Evolutionary conservation across 2,329 filamentous ascomycete genomes (phyloP).

Genomic region (Curvularia lunata): DNA sequence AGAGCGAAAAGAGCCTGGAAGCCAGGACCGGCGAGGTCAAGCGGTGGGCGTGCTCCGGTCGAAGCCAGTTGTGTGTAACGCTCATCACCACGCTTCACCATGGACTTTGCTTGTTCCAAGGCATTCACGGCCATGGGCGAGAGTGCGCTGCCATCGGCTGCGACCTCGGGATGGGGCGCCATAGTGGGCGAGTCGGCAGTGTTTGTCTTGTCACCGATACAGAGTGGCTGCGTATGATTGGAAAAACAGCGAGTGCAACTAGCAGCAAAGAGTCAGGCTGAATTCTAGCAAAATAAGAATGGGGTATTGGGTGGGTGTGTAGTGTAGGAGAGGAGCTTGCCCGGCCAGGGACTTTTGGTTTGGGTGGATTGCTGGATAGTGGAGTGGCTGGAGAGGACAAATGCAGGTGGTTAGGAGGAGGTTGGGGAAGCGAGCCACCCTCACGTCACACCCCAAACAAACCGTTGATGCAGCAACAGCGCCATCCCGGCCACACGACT

Average conservation of each 20-base stretch:
- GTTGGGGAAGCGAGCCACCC: constrained; percentile 21
- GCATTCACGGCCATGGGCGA: constrained; percentile 42
- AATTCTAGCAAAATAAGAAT: constrained; percentile 17
- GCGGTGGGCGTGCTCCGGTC: constrained; percentile 45
- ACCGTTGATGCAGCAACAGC: constrained; percentile 26
- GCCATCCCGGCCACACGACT: constrained; percentile 5
- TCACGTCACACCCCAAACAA: constrained; percentile 27
- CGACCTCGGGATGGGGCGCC: constrained; percentile 42
- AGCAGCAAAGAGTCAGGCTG: constrained; percentile 23
- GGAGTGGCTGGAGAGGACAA: constrained; percentile 14
- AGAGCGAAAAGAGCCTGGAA: constrained; percentile 87
- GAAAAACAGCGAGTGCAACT: constrained; percentile 25
- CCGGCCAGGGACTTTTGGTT: constrained; percentile 20
- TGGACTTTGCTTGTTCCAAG: constrained; percentile 37
- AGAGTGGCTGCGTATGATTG: neutral
- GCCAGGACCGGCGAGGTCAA: constrained; percentile 58
- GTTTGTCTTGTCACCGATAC: constrained; percentile 16
- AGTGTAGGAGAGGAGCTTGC: constrained; percentile 14
- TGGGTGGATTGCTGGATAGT: constrained; percentile 13
- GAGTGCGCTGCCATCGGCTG: constrained; percentile 24
- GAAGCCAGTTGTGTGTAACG: constrained; percentile 35
- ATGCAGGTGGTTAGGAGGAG: constrained; percentile 24
- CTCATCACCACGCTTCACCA: constrained; percentile 34
- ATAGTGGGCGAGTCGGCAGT: constrained; percentile 30
- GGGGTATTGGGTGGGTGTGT: constrained; percentile 13